A percentile compares a stretch with the other conserved stretches of the same genome.
phyloP scores from a whole-genome alignment of 1,139 yeast species.

The Debaryomyces subglobosus region DNA sequence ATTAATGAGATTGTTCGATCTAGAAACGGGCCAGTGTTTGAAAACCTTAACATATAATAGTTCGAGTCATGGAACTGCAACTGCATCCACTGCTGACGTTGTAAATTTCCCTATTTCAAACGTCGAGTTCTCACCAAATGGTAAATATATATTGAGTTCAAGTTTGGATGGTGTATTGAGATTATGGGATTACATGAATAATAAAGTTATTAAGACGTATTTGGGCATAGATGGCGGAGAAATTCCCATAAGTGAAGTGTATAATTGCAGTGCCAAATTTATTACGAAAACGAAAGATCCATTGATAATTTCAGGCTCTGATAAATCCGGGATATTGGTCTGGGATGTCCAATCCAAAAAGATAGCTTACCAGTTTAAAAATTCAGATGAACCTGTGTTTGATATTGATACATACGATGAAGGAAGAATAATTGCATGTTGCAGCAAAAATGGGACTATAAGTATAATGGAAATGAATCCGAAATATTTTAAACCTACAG shows the following conservation, averaged over 20 bases:
- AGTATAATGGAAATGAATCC: slow-evolving; percentile 27
- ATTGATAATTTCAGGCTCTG: slow-evolving; percentile 68
- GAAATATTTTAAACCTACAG: slow-evolving; percentile 11
- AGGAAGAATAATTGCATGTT: slow-evolving; percentile 45
- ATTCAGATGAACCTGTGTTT: slow-evolving; percentile 44
- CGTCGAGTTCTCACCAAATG: slow-evolving; percentile 80
- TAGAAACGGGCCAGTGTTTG: slow-evolving; percentile 87
- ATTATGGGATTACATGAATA: slow-evolving; percentile 82
- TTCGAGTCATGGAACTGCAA: slow-evolving; percentile 58
- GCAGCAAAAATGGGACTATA: slow-evolving; percentile 30
- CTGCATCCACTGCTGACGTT: slow-evolving; percentile 57
- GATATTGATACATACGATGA: slow-evolving; percentile 46
- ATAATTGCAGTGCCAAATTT: slow-evolving; percentile 53
- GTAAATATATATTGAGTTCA: slow-evolving; percentile 75
- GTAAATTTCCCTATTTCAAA: slow-evolving; percentile 68
- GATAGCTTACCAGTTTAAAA: slow-evolving; percentile 41
- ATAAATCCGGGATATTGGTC: slow-evolving; percentile 56
- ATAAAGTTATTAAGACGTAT: slow-evolving; percentile 77
- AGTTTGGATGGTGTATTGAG: slow-evolving; percentile 80
- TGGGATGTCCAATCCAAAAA: slow-evolving; percentile 79
- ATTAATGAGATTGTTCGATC: slow-evolving; percentile 82
- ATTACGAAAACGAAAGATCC: slow-evolving; percentile 37
- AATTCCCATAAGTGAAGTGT: slow-evolving; percentile 44
- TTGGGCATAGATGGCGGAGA: slow-evolving; percentile 33
- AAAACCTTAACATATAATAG: slow-evolving; percentile 80